Evolutionary conservation across 164 flowering plant genomes (phyloP).

Genomic region (Liriodendron chinense): DNA sequence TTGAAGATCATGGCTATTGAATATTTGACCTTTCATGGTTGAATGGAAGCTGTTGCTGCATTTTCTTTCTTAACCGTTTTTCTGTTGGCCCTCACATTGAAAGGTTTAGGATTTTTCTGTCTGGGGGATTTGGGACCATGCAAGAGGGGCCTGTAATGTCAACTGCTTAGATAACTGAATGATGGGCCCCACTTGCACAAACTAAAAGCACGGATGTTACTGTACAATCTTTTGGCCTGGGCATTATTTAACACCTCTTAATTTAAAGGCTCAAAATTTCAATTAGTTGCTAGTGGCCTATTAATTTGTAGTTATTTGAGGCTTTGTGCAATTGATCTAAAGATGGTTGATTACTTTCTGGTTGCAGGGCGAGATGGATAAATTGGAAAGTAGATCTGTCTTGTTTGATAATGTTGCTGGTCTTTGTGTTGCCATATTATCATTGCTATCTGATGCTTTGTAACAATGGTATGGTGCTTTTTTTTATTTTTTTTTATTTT

Average conservation of each 20-base stretch:
- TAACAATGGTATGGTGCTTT: conserved; percentile 53
- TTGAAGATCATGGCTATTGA: too few species aligned
- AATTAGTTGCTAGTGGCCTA: background rate
- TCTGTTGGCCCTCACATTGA: too few species aligned
- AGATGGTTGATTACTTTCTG: conserved; percentile 7
- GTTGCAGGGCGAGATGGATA: conserved; percentile 86
- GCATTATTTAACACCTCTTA: background rate
- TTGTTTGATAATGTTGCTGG: conserved; percentile 73
- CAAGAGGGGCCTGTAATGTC: too few species aligned
- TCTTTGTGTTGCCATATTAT: conserved; percentile 88
- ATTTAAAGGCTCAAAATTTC: too few species aligned
- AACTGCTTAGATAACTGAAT: too few species aligned
- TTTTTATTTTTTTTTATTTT: background rate
- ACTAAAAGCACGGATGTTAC: background rate
- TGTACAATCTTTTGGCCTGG: background rate
- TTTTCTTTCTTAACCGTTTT: too few species aligned
- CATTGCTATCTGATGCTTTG: conserved; percentile 92
- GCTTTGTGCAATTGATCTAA: background rate
- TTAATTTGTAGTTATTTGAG: background rate
- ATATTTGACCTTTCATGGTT: too few species aligned
- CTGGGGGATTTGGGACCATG: too few species aligned
- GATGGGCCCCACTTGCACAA: background rate
- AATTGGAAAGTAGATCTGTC: conserved; percentile 96
- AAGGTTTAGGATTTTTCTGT: too few species aligned
- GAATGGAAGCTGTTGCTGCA: too few species aligned